phyloP scores from a whole-genome alignment of 192 early-diverging fungal genomes.

The Gonapodya sp. region DNA sequence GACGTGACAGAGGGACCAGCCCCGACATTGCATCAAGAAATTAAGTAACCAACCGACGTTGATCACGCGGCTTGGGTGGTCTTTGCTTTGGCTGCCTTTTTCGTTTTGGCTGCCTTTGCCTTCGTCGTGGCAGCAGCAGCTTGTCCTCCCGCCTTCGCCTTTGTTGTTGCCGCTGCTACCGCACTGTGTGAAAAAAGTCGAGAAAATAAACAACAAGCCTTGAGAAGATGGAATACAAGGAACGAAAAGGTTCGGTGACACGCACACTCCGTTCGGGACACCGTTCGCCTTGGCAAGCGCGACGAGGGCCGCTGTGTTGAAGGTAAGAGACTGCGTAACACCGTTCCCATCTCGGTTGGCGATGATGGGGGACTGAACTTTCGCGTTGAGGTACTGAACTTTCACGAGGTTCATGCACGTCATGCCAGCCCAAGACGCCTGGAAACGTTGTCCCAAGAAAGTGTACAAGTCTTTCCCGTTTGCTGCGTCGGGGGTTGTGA shows the following conservation, averaged over 20 bases:
- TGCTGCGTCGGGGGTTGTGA: conserved; percentile 12
- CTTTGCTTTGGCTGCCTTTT: no score
- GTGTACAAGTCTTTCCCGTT: conserved; percentile 7
- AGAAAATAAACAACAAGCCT: no score
- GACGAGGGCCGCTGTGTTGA: neutral
- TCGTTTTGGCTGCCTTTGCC: no score
- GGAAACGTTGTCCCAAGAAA: conserved; percentile 15
- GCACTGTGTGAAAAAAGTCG: neutral
- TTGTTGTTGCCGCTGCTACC: neutral
- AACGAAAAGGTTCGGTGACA: no score
- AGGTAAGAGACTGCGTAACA: neutral
- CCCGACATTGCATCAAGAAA: no score
- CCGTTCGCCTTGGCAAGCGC: neutral
- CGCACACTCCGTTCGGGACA: neutral
- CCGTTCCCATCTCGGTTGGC: neutral
- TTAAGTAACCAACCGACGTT: no score
- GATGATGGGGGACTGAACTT: neutral
- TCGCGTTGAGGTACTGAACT: neutral
- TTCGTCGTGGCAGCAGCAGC: neutral
- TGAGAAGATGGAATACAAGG: no score
- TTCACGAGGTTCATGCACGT: neutral
- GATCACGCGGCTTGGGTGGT: neutral
- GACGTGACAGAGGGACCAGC: no score
- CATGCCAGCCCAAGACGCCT: neutral
- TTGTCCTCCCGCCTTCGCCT: neutral